Percentiles rank a stretch among this genome's conserved stretches.
These are phyloP conservation scores for Xylaria longipes DNA, from an alignment of 495 filamentous ascomycete genomes.

Conservation along the genomic window DNA sequence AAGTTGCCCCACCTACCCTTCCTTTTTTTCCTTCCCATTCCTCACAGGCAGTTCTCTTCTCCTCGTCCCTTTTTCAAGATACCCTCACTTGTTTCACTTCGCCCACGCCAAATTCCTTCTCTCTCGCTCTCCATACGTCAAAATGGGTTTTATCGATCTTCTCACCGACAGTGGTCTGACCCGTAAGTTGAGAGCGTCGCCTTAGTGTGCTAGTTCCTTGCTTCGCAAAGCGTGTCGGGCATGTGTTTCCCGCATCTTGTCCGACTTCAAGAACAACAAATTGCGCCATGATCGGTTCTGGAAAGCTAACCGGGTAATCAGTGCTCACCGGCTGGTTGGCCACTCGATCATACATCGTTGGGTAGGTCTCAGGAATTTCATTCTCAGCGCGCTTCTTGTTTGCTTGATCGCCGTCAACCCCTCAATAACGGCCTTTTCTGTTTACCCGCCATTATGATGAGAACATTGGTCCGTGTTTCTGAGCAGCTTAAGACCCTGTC, in stretches of 20 bases:
- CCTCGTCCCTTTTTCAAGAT: constrained; percentile 39
- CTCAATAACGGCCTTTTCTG: constrained; percentile 25
- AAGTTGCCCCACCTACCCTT: constrained; percentile 44
- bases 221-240: neutral
- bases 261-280: neutral
- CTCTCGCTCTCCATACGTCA: constrained; percentile 29
- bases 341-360: constrained; percentile 91
- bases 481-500: constrained; percentile 98
- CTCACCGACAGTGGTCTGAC: constrained; percentile 84
- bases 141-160: constrained; percentile 96
- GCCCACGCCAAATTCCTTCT: constrained; percentile 15
- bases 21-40: constrained; percentile 34
- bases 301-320: constrained; percentile 45
- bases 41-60: constrained; percentile 32
- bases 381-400: constrained; percentile 21
- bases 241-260: constrained; percentile 30
- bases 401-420: constrained; percentile 6
- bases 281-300: constrained; percentile 43
- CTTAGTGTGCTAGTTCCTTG: constrained; percentile 6
- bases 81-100: constrained; percentile 32
- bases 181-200: constrained; percentile 61
- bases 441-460: constrained; percentile 71
- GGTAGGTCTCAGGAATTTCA: constrained; percentile 63
- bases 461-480: constrained; percentile 98
- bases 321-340: constrained; percentile 92